phyloP scores from a whole-genome alignment of 106 monocot genomes.

The Dioscorea alata region DNA sequence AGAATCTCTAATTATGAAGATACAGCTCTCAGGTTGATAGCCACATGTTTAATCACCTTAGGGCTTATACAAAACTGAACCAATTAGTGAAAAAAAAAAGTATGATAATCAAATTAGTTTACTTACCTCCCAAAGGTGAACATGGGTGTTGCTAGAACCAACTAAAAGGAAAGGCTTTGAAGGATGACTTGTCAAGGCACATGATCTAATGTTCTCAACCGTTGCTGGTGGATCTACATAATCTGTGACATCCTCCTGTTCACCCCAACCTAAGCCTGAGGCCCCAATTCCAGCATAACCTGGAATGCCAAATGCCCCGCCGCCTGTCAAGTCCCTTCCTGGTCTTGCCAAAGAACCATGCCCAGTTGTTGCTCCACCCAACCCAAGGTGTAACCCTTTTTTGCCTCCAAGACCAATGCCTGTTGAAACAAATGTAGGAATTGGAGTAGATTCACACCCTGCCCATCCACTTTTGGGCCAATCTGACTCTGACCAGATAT shows the following conservation, averaged over 20 bases:
- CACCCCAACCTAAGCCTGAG: constrained; percentile 77
- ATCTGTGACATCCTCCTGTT: constrained; percentile 62
- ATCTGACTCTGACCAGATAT: constrained; percentile 79
- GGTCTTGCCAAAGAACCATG: constrained; percentile 54
- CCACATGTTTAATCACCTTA: too few relatives aligned
- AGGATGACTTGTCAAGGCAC: constrained; percentile 72
- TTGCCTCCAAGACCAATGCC: constrained; percentile 53
- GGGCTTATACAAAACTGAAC: too few relatives aligned
- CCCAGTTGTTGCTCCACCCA: constrained; percentile 55
- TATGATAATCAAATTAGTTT: neutral
- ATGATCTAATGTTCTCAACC: constrained; percentile 57
- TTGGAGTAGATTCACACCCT: constrained; percentile 58
- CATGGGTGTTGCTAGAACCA: constrained; percentile 84
- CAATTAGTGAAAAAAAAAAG: too few relatives aligned
- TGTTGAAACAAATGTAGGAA: constrained; percentile 60
- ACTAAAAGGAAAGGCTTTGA: constrained; percentile 74
- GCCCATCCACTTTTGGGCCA: constrained; percentile 82
- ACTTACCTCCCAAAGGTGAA: constrained; percentile 94
- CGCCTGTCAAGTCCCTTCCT: constrained; percentile 74
- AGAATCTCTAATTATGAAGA: too few relatives aligned
- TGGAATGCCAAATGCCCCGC: constrained; percentile 88
- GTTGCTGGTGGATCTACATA: constrained; percentile 57
- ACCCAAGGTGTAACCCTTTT: constrained; percentile 60
- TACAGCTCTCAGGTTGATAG: too few relatives aligned
- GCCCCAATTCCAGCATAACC: constrained; percentile 96